A percentile compares a stretch with the other conserved stretches of the same genome.
These are phyloP conservation scores for Sextonia rubra DNA, from an alignment of 164 flowering plant genomes.

Conservation along the genomic window DNA sequence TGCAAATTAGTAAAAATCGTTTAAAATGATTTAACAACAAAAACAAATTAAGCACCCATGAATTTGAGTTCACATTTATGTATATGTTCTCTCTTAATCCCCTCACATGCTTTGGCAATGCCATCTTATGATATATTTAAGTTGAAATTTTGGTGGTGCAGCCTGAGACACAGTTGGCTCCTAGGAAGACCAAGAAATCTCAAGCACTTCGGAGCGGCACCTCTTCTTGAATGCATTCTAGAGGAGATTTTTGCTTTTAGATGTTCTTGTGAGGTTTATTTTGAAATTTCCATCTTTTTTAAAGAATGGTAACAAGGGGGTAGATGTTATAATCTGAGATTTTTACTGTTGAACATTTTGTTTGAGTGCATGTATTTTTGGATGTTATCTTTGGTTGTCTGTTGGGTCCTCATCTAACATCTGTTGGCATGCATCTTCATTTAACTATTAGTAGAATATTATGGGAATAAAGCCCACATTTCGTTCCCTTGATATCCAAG, in stretches of 20 bases:
- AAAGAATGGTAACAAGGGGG: too few relatives aligned
- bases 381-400: too few relatives aligned
- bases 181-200: conserved; percentile 47
- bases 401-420: too few relatives aligned
- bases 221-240: conserved; percentile 24
- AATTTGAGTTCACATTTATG: not conserved
- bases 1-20: not conserved
- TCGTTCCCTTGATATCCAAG: too few relatives aligned
- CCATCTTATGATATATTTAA: not conserved
- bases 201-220: conserved; percentile 48
- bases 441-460: too few relatives aligned
- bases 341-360: too few relatives aligned
- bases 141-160: conserved; percentile 25
- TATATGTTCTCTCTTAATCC: not conserved
- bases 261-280: too few relatives aligned
- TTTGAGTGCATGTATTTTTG: too few relatives aligned
- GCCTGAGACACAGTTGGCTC: conserved; percentile 69
- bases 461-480: too few relatives aligned
- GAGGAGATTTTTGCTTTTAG: not conserved
- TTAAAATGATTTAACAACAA: not conserved
- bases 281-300: too few relatives aligned
- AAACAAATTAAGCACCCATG: not conserved
- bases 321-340: too few relatives aligned
- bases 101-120: not conserved
- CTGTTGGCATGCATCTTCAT: too few relatives aligned